Percentiles rank a stretch among this genome's conserved stretches.
phyloP scores from a whole-genome alignment of 768 basidiomycete genomes.

The Phallus indusiatus region DNA sequence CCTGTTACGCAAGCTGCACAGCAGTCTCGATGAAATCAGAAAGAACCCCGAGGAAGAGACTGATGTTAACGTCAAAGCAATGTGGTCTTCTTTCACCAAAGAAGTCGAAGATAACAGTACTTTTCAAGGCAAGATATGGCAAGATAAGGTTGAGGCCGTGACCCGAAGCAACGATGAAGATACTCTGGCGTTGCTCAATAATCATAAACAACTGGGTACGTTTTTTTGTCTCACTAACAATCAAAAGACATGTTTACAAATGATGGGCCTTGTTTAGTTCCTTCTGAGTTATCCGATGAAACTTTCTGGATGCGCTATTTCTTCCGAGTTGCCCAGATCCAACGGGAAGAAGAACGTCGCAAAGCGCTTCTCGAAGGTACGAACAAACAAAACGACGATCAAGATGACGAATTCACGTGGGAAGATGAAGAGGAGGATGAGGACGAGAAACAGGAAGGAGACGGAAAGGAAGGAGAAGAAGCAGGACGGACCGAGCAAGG shows the following conservation, averaged over 20 bases:
- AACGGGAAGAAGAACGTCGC: slow-evolving; percentile 67
- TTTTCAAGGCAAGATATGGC: slow-evolving; percentile 50
- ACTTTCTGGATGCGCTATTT: slow-evolving; percentile 86
- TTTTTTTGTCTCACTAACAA: too few relatives aligned
- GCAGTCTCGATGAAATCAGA: slow-evolving; percentile 65
- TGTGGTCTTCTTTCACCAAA: slow-evolving; percentile 49
- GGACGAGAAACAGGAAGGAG: slow-evolving; percentile 4
- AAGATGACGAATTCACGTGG: slow-evolving; percentile 54
- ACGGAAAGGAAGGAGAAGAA: slow-evolving; percentile 50
- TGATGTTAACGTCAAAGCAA: slow-evolving; percentile 31
- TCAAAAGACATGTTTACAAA: slow-evolving; percentile 3
- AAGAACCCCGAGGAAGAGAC: slow-evolving; percentile 66
- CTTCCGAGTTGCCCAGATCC: slow-evolving; percentile 78
- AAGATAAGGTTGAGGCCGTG: slow-evolving; percentile 35
- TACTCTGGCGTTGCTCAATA: slow-evolving; percentile 42
- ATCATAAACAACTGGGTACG: slow-evolving; percentile 52
- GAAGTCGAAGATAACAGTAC: slow-evolving; percentile 48
- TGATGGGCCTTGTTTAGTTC: slow-evolving; percentile 40
- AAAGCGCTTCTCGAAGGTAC: slow-evolving; percentile 67
- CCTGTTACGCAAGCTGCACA: slow-evolving; percentile 60
- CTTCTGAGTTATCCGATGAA: slow-evolving; percentile 49
- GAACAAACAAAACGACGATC: slow-evolving; percentile 66
- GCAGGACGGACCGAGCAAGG: slow-evolving; percentile 2
- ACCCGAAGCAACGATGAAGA: slow-evolving; percentile 33
- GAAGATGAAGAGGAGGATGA: slow-evolving; percentile 82